Conservation (phyloP, 2,329 filamentous ascomycete species). For the Amauroascus niger region DNA sequence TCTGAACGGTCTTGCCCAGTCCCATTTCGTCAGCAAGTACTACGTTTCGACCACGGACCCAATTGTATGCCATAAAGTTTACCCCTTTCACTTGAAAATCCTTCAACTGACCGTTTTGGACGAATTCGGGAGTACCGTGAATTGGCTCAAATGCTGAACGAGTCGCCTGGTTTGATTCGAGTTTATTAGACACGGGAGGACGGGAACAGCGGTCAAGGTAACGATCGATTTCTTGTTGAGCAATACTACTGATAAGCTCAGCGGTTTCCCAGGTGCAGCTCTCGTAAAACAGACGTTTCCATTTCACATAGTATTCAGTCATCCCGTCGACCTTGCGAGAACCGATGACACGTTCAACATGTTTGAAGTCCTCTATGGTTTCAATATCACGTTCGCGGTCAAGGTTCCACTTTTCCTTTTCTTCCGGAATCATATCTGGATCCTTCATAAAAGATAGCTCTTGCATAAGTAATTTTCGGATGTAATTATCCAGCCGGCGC, state of each 20-base stretch:
- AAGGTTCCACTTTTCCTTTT: constrained; percentile 88
- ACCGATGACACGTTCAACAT: constrained; percentile 87
- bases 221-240: constrained; percentile 83
- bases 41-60: constrained; percentile 88
- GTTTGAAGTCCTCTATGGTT: constrained; percentile 77
- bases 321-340: constrained; percentile 69
- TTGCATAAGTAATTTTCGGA: constrained; percentile 67
- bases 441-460: constrained; percentile 70
- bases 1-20: constrained; percentile 94
- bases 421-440: constrained; percentile 66
- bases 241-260: constrained; percentile 62
- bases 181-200: constrained; percentile 68
- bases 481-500: constrained; percentile 91
- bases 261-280: constrained; percentile 87
- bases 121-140: constrained; percentile 73
- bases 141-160: constrained; percentile 62
- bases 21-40: constrained; percentile 99
- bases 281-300: constrained; percentile 90
- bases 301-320: constrained; percentile 89
- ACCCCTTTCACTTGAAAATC: constrained; percentile 89
- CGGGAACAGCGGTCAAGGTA: constrained; percentile 76
- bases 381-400: constrained; percentile 86
- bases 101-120: constrained; percentile 73
- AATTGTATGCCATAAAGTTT: constrained; percentile 93
- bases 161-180: constrained; percentile 64